Evolutionary conservation across 768 basidiomycete genomes (phyloP).

Genomic region (Suillus cothurnatus): DNA sequence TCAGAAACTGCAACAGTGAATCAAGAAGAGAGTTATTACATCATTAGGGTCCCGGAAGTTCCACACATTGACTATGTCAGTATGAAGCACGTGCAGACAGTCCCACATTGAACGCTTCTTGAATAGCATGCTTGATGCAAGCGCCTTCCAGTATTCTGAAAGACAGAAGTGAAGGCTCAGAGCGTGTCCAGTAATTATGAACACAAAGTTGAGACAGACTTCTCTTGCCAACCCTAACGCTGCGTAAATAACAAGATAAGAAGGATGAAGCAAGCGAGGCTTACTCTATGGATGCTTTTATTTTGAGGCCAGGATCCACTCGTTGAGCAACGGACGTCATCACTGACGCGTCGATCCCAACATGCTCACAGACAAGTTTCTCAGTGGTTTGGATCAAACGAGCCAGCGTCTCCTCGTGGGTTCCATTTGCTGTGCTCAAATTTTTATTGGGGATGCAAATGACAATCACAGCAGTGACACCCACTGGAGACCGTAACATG

Average conservation of each 20-base stretch:
- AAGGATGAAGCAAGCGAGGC: neutral
- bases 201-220: conserved; percentile 10
- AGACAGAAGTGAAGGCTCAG: neutral
- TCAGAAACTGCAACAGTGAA: neutral
- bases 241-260: neutral
- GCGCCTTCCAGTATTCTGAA: conserved; percentile 22
- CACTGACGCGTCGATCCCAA: neutral
- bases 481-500: neutral
- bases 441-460: neutral
- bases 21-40: neutral
- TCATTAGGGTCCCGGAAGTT: conserved; percentile 17
- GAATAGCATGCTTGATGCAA: conserved; percentile 17
- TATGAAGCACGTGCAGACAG: conserved; percentile 20
- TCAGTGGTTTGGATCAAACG: neutral
- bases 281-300: neutral
- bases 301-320: neutral
- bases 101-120: neutral
- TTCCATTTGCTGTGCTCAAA: neutral
- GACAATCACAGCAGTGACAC: neutral
- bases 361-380: neutral
- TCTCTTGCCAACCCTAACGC: conserved; percentile 8
- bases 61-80: conserved; percentile 22
- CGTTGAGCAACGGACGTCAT: neutral
- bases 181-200: conserved; percentile 1
- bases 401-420: neutral